Evolutionary conservation across 148 eudicot species (phyloP).

Genomic region (Nepenthes mirabilis): DNA sequence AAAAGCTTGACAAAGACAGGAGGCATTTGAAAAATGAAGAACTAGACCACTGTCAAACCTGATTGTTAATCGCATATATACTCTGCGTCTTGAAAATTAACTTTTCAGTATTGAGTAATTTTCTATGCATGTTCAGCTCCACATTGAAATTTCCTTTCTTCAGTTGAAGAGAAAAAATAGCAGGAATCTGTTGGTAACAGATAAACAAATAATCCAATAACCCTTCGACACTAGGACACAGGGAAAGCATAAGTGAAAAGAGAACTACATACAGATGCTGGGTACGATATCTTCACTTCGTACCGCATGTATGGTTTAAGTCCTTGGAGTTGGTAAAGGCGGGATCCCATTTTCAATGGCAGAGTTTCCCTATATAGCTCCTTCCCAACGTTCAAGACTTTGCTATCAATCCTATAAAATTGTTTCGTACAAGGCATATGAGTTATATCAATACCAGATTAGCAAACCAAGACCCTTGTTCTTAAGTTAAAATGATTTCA

Average conservation of each 20-base stretch:
- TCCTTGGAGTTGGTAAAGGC: slow-evolving; percentile 54
- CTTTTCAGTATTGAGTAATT: slow-evolving; percentile 79
- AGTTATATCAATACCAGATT: no score
- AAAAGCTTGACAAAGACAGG: slow-evolving; percentile 3
- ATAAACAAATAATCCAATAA: slow-evolving; percentile 4
- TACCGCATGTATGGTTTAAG: slow-evolving; percentile 59
- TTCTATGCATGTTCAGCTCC: slow-evolving; percentile 38
- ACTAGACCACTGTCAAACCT: slow-evolving; percentile 27
- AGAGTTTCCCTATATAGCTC: slow-evolving; percentile 62
- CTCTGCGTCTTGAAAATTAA: slow-evolving; percentile 59
- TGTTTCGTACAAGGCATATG: no score
- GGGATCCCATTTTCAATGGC: slow-evolving; percentile 56
- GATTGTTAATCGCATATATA: slow-evolving; percentile 18
- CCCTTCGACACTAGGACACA: not conserved
- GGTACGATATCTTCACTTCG: slow-evolving; percentile 99
- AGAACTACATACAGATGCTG: slow-evolving; percentile 71
- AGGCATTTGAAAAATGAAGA: not conserved
- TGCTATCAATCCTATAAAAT: slow-evolving; percentile 23
- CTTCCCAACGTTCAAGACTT: slow-evolving; percentile 49
- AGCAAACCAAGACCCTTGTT: no score
- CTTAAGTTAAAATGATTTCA: no score
- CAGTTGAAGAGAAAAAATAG: slow-evolving; percentile 59
- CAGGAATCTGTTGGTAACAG: slow-evolving; percentile 48
- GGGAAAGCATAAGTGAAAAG: slow-evolving; percentile 2
- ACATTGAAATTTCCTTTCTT: slow-evolving; percentile 33